Conservation (phyloP, 2,329 filamentous ascomycete genomes). For the Fonsecaea erecta region DNA sequence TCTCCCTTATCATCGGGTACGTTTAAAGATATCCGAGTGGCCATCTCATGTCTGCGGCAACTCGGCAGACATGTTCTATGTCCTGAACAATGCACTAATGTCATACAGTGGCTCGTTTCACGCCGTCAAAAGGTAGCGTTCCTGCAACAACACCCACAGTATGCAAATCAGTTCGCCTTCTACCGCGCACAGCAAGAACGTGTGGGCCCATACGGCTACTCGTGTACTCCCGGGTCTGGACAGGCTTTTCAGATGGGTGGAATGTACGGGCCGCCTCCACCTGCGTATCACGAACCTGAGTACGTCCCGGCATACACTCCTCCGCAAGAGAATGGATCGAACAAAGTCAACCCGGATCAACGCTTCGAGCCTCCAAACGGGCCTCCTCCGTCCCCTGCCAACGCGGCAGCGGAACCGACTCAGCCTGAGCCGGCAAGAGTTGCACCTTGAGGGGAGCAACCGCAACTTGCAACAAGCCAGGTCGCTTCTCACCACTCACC, state of each 20-base stretch:
- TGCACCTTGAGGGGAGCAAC: background rate
- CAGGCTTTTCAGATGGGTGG: conserved; percentile 37
- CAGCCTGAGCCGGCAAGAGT: conserved; percentile 8
- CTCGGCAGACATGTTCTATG: background rate
- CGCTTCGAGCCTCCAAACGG: conserved; percentile 28
- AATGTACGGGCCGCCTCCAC: conserved; percentile 34
- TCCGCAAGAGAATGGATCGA: conserved; percentile 25
- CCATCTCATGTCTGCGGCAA: background rate
- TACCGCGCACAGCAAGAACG: conserved; percentile 39
- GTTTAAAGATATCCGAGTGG: conserved; percentile 33
- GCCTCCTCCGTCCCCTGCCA: conserved; percentile 3
- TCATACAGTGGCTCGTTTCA: conserved; percentile 49
- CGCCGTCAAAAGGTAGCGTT: conserved; percentile 42
- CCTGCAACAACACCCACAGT: conserved; percentile 35
- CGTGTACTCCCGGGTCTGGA: conserved; percentile 3
- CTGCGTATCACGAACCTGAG: conserved; percentile 35
- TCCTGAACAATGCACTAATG: background rate
- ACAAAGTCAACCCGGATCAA: conserved; percentile 40
- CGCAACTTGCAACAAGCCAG: background rate
- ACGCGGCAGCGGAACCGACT: conserved; percentile 1
- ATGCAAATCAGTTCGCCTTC: conserved; percentile 43
- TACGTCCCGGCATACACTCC: conserved; percentile 39
- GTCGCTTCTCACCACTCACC: background rate
- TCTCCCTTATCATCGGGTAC: conserved; percentile 71
- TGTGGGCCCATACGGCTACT: conserved; percentile 16